A percentile compares a stretch with the other conserved stretches of the same genome.
phyloP scores from a whole-genome alignment of 192 early-diverging fungal genomes.

The Bifiguratus adelaidae region DNA sequence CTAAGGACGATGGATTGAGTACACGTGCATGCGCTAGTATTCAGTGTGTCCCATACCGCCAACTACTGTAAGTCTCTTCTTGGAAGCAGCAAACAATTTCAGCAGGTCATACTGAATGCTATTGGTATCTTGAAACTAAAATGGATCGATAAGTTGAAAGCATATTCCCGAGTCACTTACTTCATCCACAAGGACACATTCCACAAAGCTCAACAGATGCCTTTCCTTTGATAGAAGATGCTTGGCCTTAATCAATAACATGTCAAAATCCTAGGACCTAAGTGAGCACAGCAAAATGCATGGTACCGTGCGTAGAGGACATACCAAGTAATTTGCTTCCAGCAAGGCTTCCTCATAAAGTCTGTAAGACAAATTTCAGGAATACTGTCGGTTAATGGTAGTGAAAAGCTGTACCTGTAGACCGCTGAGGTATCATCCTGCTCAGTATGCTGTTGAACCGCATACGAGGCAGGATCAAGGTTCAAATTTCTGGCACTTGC shows the following conservation, averaged over 20 bases:
- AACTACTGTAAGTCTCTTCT: conserved; percentile 8
- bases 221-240: not conserved
- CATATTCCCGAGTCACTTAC: not conserved
- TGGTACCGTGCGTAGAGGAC: not conserved
- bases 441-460: not conserved
- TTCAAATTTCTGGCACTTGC: conserved; percentile 1
- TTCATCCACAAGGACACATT: not conserved
- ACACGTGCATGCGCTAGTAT: not conserved
- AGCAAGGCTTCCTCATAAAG: conserved; percentile 6
- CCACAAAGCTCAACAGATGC: not conserved
- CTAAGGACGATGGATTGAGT: conserved; percentile 2
- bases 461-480: not conserved
- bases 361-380: not conserved
- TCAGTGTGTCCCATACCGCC: conserved; percentile 5
- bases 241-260: conserved; percentile 1
- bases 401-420: not conserved
- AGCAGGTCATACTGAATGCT: conserved; percentile 11
- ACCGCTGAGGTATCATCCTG: not conserved
- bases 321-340: conserved; percentile 9
- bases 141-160: not conserved
- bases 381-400: not conserved
- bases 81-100: not conserved
- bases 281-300: not conserved
- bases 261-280: conserved; percentile 14
- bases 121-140: conserved; percentile 18